Percentiles rank a stretch among this genome's conserved stretches.
These are phyloP conservation scores for Exophiala lecanii-corni DNA, from an alignment of 2,329 filamentous ascomycete genomes.

Conservation along the genomic window DNA sequence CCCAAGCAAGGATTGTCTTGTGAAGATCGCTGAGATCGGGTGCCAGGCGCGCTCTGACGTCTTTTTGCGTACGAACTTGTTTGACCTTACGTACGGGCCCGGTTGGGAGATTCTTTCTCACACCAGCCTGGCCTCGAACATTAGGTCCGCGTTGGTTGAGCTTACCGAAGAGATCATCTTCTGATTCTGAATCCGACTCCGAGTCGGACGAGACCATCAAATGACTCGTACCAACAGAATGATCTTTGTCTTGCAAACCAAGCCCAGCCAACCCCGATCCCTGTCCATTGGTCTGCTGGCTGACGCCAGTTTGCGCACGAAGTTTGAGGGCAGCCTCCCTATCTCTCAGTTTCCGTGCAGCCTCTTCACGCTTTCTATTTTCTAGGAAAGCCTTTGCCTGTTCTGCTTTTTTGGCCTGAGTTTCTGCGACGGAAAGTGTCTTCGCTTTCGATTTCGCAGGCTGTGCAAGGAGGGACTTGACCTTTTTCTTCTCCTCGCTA, in stretches of 20 bases:
- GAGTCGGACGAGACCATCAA: slow-evolving; percentile 81
- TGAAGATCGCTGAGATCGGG: slow-evolving; percentile 84
- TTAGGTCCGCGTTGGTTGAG: slow-evolving; percentile 37
- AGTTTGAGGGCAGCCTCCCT: slow-evolving; percentile 67
- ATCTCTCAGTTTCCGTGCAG: slow-evolving; percentile 68
- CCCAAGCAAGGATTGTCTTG: slow-evolving; percentile 83
- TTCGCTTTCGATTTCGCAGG: slow-evolving; percentile 14
- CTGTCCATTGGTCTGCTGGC: slow-evolving; percentile 61
- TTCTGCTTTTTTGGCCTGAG: slow-evolving; percentile 26
- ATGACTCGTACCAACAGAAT: slow-evolving; percentile 62
- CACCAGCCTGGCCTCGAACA: slow-evolving; percentile 47
- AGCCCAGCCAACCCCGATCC: slow-evolving; percentile 73
- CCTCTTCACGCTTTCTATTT: slow-evolving; percentile 68
- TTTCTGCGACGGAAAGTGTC: slow-evolving; percentile 25
- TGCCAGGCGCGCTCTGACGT: slow-evolving; percentile 87
- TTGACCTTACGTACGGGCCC: slow-evolving; percentile 81
- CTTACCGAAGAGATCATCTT: slow-evolving; percentile 64
- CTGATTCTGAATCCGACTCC: slow-evolving; percentile 67
- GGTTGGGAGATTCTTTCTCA: slow-evolving; percentile 32
- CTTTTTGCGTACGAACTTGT: slow-evolving; percentile 75
- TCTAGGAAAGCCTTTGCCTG: slow-evolving; percentile 61
- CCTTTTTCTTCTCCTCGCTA: slow-evolving; percentile 20
- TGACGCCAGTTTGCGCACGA: slow-evolving; percentile 49
- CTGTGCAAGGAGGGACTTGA: slow-evolving; percentile 12
- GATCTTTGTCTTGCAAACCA: slow-evolving; percentile 71